These are phyloP conservation scores for Trypanosoma brucei DNA, from an alignment of 208 protist species.

Conservation along the genomic window DNA sequence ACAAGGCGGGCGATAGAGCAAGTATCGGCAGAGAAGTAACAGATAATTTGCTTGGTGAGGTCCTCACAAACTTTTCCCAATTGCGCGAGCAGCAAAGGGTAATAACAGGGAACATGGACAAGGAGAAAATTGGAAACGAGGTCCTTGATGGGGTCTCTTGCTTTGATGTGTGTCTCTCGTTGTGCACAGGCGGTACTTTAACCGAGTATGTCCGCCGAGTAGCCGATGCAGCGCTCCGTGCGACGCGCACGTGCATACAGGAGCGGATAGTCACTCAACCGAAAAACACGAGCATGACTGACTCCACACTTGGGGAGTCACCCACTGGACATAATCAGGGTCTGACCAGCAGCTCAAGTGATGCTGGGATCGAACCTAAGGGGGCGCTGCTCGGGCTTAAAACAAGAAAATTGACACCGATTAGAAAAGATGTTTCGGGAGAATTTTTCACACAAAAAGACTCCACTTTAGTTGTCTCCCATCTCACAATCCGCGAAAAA, in stretches of 20 bases:
- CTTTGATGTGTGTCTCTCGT: constrained; percentile 25
- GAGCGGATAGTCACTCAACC: not conserved
- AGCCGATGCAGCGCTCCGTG: not conserved
- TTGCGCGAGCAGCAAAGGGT: not conserved
- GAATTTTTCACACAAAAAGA: not conserved
- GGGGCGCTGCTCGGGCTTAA: not conserved
- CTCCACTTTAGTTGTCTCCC: not conserved
- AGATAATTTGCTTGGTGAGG: not conserved
- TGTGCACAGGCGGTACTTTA: constrained; percentile 20
- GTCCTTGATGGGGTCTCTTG: constrained; percentile 9
- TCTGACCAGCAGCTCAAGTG: constrained; percentile 18
- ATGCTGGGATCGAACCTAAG: not conserved
- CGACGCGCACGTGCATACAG: not conserved
- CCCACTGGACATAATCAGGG: not conserved
- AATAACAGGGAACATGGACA: not conserved
- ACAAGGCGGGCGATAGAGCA: not conserved
- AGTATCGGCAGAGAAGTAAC: not conserved
- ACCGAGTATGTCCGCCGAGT: constrained; percentile 11
- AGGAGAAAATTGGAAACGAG: not conserved
- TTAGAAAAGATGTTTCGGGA: too few relatives aligned
- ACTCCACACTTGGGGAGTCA: not conserved
- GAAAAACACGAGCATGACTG: not conserved
- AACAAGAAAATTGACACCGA: not conserved
- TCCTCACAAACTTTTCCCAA: not conserved
- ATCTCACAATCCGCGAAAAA: constrained; percentile 22